These are phyloP conservation scores for Asterella californica DNA, from an alignment of 225 moss, liverwort and hornwort species.

Conservation along the genomic window DNA sequence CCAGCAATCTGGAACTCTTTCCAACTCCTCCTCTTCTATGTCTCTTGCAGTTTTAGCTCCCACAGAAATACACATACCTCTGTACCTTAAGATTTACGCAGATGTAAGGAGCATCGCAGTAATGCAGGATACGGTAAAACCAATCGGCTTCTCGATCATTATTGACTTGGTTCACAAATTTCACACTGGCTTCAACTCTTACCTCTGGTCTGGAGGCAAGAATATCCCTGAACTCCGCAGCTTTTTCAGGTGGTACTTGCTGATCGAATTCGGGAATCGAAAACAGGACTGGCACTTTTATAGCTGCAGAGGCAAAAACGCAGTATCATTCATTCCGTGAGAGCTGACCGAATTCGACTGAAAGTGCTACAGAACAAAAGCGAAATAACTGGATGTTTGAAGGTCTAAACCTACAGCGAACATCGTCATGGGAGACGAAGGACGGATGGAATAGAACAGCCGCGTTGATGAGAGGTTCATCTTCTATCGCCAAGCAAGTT, in stretches of 20 bases:
- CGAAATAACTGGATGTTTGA: not conserved
- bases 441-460: constrained; percentile 63
- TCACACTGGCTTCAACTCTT: not conserved
- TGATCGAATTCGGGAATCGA: constrained; percentile 31
- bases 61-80: not conserved
- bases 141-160: not conserved
- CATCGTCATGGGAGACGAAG: constrained; percentile 13
- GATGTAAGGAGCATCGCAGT: not conserved
- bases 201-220: constrained; percentile 22
- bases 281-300: constrained; percentile 41
- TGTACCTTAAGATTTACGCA: not conserved
- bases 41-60: not conserved
- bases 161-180: not conserved
- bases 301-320: constrained; percentile 23
- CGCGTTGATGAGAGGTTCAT: constrained; percentile 30
- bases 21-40: too few relatives aligned
- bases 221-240: constrained; percentile 21
- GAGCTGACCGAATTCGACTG: not conserved
- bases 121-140: not conserved
- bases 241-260: not conserved
- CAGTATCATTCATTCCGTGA: not conserved
- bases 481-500: constrained; percentile 40
- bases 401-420: constrained; percentile 34
- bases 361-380: not conserved
- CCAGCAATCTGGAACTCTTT: too few relatives aligned